Conservation (phyloP, 129 eudicot genomes). For the Heracleum sosnowskyi region DNA sequence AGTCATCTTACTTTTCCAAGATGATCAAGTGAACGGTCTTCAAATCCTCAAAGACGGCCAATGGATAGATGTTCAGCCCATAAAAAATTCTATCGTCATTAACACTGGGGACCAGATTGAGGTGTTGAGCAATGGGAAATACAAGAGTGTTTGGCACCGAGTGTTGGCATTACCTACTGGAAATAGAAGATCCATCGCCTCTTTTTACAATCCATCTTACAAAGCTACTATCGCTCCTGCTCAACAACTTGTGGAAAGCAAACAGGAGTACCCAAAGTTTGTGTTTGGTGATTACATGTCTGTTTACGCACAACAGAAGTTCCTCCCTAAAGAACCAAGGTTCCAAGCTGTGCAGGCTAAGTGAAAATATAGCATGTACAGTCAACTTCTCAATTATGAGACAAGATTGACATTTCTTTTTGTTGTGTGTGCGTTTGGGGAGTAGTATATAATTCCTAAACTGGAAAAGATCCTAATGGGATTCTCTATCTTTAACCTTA, state of each 20-base stretch:
- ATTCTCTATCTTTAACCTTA: not conserved
- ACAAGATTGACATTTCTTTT: not conserved
- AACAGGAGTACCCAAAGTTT: slow-evolving; percentile 55
- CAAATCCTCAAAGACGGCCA: slow-evolving; percentile 65
- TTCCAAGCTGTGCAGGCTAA: slow-evolving; percentile 59
- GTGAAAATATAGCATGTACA: slow-evolving; percentile 7
- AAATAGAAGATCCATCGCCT: slow-evolving; percentile 29
- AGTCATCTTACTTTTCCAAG: slow-evolving; percentile 70
- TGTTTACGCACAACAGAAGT: slow-evolving; percentile 69
- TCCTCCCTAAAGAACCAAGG: slow-evolving; percentile 84
- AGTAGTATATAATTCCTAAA: not conserved
- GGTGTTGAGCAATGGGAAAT: slow-evolving; percentile 28
- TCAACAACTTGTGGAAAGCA: slow-evolving; percentile 17
- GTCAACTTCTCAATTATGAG: not conserved
- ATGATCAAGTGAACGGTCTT: slow-evolving; percentile 59
- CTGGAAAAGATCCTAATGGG: not conserved
- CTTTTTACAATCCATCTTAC: slow-evolving; percentile 63
- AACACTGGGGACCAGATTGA: slow-evolving; percentile 26
- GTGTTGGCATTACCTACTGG: slow-evolving; percentile 16
- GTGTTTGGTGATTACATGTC: slow-evolving; percentile 81
- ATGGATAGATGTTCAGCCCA: slow-evolving; percentile 78
- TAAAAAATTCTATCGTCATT: slow-evolving; percentile 13
- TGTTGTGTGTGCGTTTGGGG: not conserved
- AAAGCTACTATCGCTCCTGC: slow-evolving; percentile 64
- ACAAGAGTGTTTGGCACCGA: slow-evolving; percentile 32